Base-by-base conservation (phyloP, 768 basidiomycete species). In the Mycena polygramma region DNA sequence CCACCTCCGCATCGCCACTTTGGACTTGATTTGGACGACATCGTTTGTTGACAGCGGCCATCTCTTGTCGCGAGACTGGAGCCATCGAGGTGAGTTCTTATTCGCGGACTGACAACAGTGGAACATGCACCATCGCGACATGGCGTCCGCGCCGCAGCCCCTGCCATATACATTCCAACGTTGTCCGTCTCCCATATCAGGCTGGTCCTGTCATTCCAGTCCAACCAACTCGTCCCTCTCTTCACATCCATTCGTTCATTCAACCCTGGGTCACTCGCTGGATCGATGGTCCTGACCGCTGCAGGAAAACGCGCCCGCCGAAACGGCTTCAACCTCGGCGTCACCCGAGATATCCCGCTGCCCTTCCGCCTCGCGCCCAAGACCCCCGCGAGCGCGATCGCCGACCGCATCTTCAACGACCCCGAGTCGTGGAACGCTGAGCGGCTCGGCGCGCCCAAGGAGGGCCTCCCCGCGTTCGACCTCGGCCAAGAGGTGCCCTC, bases 391-490 rank as follows among this genome's bases (percentile, higher is more conserved):
- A 61, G 59, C 24, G 67, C 67, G 19, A 11, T 61, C 26, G 69
- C 69, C 7, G 69, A 66, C 13, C 58, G 57, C 37, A 70, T 70
- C 10, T 70, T 66, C 51, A 70, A 70, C 46, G 69, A 70, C 22
- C 69, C 69, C 3, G 17, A 61, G 45, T 66, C 63, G 11, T 70
- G 69, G 69, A 62, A 57, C 5, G 24, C 53, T 0, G 26, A 37
- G 37, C 13, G 37, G 0, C 37, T 26, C 39, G 53, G 39, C 19
- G 49, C 51, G 15, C 13, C 39, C 22, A 62, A 55, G 57, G 65
- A 65, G 30, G 55, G 60, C 41, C 14, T 51, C 15, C 48, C 49
- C 26, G 53, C 59, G 14, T 63, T 69, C 30, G 68, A 69, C 37
- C 68, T 57, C 54, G 57, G 63, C 62, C 68, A 30, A 10, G 41